Evolutionary conservation across 225 moss, liverwort and hornwort genomes (phyloP).

Genomic region (Polytrichum formosum): DNA sequence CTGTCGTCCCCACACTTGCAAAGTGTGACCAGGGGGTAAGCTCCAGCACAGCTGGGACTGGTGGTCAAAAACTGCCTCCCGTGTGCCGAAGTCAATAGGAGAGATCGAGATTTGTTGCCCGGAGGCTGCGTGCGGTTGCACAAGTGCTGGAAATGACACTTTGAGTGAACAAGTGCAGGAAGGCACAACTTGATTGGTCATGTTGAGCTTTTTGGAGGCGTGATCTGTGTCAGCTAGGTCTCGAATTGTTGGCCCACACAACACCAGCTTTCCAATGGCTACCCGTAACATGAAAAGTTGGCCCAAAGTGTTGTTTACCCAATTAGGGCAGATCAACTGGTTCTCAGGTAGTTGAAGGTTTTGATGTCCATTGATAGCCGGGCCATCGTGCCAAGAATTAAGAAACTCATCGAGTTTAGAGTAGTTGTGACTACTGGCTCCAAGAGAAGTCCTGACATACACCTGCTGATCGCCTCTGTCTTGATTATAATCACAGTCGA

Average conservation of each 20-base stretch:
- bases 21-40: conserved; percentile 15
- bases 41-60: conserved; percentile 39
- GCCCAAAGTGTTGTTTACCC: not conserved
- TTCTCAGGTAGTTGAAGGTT: not conserved
- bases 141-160: conserved; percentile 34
- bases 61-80: conserved; percentile 44
- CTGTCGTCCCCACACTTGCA: conserved; percentile 28
- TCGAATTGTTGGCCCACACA: conserved; percentile 27
- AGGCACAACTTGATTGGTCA: conserved; percentile 4
- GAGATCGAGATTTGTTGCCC: conserved; percentile 36
- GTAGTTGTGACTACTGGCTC: not conserved
- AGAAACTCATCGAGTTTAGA: too few relatives aligned
- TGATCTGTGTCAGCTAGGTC: conserved; percentile 28
- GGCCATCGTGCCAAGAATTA: not conserved
- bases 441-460: not conserved
- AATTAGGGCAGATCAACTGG: not conserved
- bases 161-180: conserved; percentile 39
- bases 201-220: not conserved
- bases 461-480: not conserved
- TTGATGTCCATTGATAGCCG: not conserved
- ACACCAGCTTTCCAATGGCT: conserved; percentile 31
- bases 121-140: conserved; percentile 24
- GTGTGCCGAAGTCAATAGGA: conserved; percentile 24
- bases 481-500: not conserved
- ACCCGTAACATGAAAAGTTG: conserved; percentile 15